Base-by-base conservation (phyloP, 805 yeast species). In the Yamadazyma philogaea region DNA sequence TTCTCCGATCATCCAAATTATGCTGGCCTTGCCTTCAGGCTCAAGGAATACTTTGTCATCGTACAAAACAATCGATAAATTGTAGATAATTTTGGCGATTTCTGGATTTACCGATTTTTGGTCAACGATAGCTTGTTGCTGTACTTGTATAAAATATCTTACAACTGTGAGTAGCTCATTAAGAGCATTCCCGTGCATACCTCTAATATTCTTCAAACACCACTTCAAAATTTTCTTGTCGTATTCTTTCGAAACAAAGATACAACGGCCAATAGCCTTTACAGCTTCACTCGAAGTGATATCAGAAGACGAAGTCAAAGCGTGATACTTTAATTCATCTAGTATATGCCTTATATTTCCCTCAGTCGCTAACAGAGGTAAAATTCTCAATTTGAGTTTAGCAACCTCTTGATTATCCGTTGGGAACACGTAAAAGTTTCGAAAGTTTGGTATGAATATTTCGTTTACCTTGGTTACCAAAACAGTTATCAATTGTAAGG, bases 1-100 rank as follows among this genome's bases (percentile, higher is more conserved):
- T 55, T 93, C 97, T 4, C 98, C 96, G 40, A 91, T 75, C 7
- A 91, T 71, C 98, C 98, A 93, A 6, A 91, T 73, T 8, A 90
- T 81, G 36, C 91, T 84, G 1, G 95, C 88, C 50, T 81, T 78
- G 0, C 98, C 95, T 14, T 61, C 66, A 16, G 57, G 50, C 14
- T 59, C 65, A n/a, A 63, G 41, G 15, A 43, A 30, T 14, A 51
- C n/a, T 7, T 12, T 32, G 7, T 53, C 54, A 24, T 61, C 61
- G 10, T 48, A 49, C 31, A 70, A 54, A 2, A 60, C 53, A 16
- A 48, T 43, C 7, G 70, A 59, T 14, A 87, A 64, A 40, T 75
- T 73, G 22, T 78, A 70, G 11, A 84, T 74, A 1, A 83, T 76
- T 24, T 72, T 71, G 24, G 78, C 60, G 45, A 86, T 77, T 22